These are phyloP conservation scores for Nevesoporus exiguus DNA, from an alignment of 768 basidiomycete genomes.

Conservation along the genomic window DNA sequence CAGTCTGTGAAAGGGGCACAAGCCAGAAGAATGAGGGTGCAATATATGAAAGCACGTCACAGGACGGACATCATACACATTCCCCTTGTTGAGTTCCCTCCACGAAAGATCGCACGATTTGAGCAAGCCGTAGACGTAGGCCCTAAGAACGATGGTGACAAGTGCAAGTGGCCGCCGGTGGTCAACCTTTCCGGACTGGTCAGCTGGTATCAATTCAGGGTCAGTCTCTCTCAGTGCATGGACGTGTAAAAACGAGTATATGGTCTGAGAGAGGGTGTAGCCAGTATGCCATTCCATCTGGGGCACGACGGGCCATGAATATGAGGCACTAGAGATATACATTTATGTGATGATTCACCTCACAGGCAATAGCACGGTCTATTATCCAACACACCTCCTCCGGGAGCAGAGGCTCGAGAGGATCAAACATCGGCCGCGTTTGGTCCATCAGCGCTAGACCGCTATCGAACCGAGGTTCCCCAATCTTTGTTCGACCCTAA, in stretches of 20 bases:
- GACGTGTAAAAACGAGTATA: constrained; percentile 74
- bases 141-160: constrained; percentile 63
- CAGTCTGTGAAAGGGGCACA: constrained; percentile 46
- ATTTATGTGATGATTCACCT: constrained; percentile 48
- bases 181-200: constrained; percentile 31
- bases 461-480: constrained; percentile 86
- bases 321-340: constrained; percentile 8
- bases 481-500: constrained; percentile 58
- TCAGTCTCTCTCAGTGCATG: constrained; percentile 62
- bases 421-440: constrained; percentile 53
- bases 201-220: constrained; percentile 43
- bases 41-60: constrained; percentile 13
- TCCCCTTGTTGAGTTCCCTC: constrained; percentile 74
- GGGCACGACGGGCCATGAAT: constrained; percentile 13
- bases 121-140: constrained; percentile 62
- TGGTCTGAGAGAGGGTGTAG: constrained; percentile 79
- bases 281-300: constrained; percentile 90
- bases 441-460: constrained; percentile 54
- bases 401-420: constrained; percentile 58
- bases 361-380: constrained; percentile 71
- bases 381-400: constrained; percentile 88
- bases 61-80: constrained; percentile 69
- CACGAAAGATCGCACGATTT: constrained; percentile 83
- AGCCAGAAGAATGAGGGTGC: constrained; percentile 10
- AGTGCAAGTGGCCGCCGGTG: constrained; percentile 55